phyloP scores from a whole-genome alignment of 768 basidiomycete genomes.

The Scleroderma citrinum region DNA sequence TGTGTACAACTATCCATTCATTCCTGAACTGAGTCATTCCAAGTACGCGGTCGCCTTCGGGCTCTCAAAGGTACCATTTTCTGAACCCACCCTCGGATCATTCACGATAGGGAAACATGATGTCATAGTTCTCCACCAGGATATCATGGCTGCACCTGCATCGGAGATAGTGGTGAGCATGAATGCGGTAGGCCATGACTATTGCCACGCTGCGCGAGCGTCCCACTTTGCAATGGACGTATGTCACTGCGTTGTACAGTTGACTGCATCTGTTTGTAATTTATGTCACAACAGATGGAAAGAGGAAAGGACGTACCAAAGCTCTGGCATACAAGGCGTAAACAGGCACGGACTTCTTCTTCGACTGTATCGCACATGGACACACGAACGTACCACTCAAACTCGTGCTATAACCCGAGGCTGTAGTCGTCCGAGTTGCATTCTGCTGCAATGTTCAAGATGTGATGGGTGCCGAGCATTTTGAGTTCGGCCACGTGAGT shows the following conservation, averaged over 20 bases:
- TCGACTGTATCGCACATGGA: conserved; percentile 96
- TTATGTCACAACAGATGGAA: not conserved
- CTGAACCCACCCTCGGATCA: conserved; percentile 65
- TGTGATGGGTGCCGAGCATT: conserved; percentile 72
- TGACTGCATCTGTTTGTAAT: conserved; percentile 70
- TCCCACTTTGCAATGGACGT: conserved; percentile 95
- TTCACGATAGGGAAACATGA: conserved; percentile 76
- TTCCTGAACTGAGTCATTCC: not conserved
- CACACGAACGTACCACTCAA: conserved; percentile 81
- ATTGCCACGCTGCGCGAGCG: conserved; percentile 95
- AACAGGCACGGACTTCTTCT: conserved; percentile 78
- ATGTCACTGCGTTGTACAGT: conserved; percentile 81
- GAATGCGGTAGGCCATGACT: conserved; percentile 95
- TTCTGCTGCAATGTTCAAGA: conserved; percentile 88
- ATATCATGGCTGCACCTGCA: conserved; percentile 65
- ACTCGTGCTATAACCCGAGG: conserved; percentile 55
- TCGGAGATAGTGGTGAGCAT: conserved; percentile 77
- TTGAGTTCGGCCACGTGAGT: conserved; percentile 75
- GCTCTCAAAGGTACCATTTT: conserved; percentile 83
- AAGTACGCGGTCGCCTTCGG: conserved; percentile 83
- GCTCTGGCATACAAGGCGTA: conserved; percentile 80
- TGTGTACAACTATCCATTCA: not conserved
- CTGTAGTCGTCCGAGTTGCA: conserved; percentile 79
- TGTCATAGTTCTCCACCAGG: conserved; percentile 74
- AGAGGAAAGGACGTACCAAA: conserved; percentile 55